Evolutionary conservation across 2,329 filamentous ascomycete genomes (phyloP), one percentile per base, ranked within the genome.

Genomic region (Aspergillus sp.): DNA sequence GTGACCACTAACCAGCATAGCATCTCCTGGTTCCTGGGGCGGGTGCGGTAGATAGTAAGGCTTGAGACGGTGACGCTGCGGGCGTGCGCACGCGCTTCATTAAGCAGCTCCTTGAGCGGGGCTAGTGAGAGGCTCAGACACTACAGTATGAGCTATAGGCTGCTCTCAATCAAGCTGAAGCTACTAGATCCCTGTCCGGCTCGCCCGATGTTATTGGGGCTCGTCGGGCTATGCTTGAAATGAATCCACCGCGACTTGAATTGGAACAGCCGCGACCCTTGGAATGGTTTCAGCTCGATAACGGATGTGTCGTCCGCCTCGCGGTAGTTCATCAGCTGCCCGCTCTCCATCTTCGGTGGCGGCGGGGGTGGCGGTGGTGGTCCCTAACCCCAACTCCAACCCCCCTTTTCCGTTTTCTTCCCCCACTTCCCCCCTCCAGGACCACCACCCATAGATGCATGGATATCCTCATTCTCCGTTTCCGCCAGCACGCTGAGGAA

Each of bases 11-110:
- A 77, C 86, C 87, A 89, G 66, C 76, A 80, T 55, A 80, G 73
- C 54, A 80, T 79, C 5, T 66, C 65, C 7, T 60, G 54, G 6
- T 17, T 23, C 11, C 54, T 45, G 60, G 82, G 81, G 19, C 78
- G 77, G 0, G 84, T 84, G 19, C 85, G 81, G 69, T 85, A 86
- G 66, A 88, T 84, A 38, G 82, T 81, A 2, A 86, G 88, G 66
- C 84, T 83, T 19, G 83, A 82, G 56, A 46, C 19, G 8, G 59
- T n/a, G 4, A 49, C n/a, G 8, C 50, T 30, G 23, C 22, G 19
- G 22, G 45, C 83, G 78, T 66, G 85, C 82, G 60, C 83, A 81
- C 88, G 54, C 87, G 81, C 66, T 84, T 86, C 57, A 70, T 72
- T 30, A 65, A 69, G n/a, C 74, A 76, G 3, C 1, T 70, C 68